phyloP scores from a whole-genome alignment of 2,329 filamentous ascomycete species.

The Neonectria magnoliae region DNA sequence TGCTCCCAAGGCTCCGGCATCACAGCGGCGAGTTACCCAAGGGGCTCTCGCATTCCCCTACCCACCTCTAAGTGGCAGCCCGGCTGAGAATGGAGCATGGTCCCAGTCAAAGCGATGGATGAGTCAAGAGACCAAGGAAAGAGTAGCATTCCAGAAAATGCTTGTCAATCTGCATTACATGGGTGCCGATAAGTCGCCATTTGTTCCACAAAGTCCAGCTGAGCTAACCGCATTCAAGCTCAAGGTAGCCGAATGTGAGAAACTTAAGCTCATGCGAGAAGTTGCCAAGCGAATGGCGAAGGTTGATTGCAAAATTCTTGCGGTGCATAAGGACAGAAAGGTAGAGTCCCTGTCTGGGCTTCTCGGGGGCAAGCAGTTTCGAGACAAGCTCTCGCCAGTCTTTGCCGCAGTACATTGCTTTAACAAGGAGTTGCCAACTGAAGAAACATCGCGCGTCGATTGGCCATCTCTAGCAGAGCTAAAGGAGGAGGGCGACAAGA shows the following conservation, averaged over 20 bases:
- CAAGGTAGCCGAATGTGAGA: conserved; percentile 42
- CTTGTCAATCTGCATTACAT: conserved; percentile 49
- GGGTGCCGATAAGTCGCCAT: conserved; percentile 50
- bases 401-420: conserved; percentile 49
- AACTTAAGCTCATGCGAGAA: conserved; percentile 37
- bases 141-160: conserved; percentile 49
- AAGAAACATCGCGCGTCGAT: conserved; percentile 31
- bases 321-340: conserved; percentile 6
- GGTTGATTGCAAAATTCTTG: conserved; percentile 26
- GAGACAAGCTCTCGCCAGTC: conserved; percentile 46
- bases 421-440: conserved; percentile 34
- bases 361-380: conserved; percentile 41
- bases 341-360: conserved; percentile 29
- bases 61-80: not conserved
- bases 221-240: conserved; percentile 49
- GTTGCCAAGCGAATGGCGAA: conserved; percentile 38
- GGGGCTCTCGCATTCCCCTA: not conserved
- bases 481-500: conserved; percentile 49
- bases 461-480: conserved; percentile 51
- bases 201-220: conserved; percentile 48
- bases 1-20: conserved; percentile 30
- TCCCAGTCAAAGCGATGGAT: conserved; percentile 53
- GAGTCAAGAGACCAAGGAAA: conserved; percentile 48
- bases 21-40: conserved; percentile 1
- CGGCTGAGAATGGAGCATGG: conserved; percentile 45